Evolutionary conservation across 2,329 filamentous ascomycete species (phyloP).

Genomic region (Calonectria pteridis): DNA sequence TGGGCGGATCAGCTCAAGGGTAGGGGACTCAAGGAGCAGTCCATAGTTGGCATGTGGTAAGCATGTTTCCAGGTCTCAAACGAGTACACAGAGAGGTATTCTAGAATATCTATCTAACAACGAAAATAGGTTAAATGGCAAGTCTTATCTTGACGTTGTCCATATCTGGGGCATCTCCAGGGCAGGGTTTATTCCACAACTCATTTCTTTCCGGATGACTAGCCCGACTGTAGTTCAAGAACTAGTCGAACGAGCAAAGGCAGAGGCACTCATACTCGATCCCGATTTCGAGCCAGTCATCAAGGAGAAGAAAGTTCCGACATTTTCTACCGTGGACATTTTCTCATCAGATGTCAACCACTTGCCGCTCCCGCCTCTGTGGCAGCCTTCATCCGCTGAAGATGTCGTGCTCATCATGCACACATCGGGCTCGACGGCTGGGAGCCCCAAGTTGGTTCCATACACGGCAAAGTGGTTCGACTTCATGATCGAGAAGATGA

Average conservation of each 20-base stretch:
- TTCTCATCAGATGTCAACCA: background rate
- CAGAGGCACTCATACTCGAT: conserved; percentile 32
- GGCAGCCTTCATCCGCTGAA: conserved; percentile 1
- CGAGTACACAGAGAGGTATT: no score
- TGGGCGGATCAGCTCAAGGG: conserved; percentile 25
- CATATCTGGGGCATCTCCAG: conserved; percentile 34
- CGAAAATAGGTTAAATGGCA: conserved; percentile 31
- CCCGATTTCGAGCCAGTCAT: conserved; percentile 2
- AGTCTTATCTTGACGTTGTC: conserved; percentile 28
- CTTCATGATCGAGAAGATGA: background rate
- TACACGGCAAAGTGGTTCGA: conserved; percentile 33
- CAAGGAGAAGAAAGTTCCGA: conserved; percentile 12
- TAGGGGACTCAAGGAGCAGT: background rate
- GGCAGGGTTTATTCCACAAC: conserved; percentile 39
- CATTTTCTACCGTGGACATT: background rate
- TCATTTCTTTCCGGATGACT: conserved; percentile 33
- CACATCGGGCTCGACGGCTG: conserved; percentile 40
- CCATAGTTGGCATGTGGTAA: conserved; percentile 39
- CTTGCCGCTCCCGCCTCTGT: background rate
- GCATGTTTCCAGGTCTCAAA: background rate
- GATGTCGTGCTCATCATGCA: conserved; percentile 32
- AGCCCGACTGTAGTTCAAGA: conserved; percentile 33
- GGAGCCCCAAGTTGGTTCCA: conserved; percentile 38
- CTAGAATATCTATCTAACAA: background rate
- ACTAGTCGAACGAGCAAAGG: conserved; percentile 20